A percentile compares a stretch with the other conserved stretches of the same genome.
These are phyloP conservation scores for Lepiota venenata DNA, from an alignment of 768 basidiomycete genomes.

Conservation along the genomic window DNA sequence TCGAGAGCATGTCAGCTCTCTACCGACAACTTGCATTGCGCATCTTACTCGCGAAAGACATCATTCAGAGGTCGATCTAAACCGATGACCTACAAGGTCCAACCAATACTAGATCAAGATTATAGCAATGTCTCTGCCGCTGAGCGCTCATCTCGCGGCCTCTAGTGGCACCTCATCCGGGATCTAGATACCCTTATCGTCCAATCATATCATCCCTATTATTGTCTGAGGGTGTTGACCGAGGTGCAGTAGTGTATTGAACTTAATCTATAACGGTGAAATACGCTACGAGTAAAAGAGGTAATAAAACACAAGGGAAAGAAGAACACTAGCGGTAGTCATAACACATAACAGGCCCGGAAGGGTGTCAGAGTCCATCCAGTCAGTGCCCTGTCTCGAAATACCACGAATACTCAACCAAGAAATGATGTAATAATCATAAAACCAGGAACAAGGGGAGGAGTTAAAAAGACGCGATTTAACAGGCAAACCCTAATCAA, in stretches of 20 bases:
- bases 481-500: neutral
- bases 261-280: neutral
- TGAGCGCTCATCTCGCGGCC: too few species aligned
- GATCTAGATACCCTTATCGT: neutral
- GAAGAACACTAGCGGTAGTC: neutral
- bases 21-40: too few species aligned
- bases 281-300: neutral
- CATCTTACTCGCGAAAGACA: too few species aligned
- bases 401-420: neutral
- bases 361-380: neutral
- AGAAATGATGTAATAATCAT: neutral
- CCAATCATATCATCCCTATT: neutral
- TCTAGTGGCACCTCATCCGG: too few species aligned
- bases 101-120: too few species aligned
- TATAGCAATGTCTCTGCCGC: too few species aligned
- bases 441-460: neutral
- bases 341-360: neutral
- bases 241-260: neutral
- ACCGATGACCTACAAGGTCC: too few species aligned
- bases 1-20: too few species aligned
- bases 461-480: neutral
- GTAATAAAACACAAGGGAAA: neutral
- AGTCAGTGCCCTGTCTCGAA: neutral
- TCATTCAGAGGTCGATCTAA: too few species aligned
- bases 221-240: too few species aligned